phyloP scores from a whole-genome alignment of 352 stramenopile genomes.

The Vaucheria bursata region DNA sequence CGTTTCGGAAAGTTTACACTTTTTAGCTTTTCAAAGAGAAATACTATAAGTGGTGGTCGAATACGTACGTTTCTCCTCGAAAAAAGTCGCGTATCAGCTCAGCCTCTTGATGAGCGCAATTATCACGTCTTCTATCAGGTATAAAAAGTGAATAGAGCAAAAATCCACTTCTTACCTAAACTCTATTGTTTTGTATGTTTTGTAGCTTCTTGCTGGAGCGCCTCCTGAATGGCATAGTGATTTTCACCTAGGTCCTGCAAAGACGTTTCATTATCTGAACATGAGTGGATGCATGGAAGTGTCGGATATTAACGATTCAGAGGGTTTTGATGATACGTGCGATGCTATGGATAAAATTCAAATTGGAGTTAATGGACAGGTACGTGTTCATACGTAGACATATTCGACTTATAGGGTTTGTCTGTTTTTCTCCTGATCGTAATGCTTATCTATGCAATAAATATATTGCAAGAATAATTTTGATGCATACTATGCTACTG shows the following conservation, averaged over 20 bases:
- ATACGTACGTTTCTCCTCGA: constrained; percentile 79
- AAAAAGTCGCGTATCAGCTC: constrained; percentile 76
- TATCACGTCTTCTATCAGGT: constrained; percentile 90
- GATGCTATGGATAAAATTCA: constrained; percentile 5
- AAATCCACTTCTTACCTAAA: constrained; percentile 22
- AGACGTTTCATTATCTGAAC: constrained; percentile 30
- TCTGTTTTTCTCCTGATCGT: too few relatives aligned
- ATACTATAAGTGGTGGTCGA: constrained; percentile 13
- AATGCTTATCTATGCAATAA: neutral
- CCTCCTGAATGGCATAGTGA: constrained; percentile 17
- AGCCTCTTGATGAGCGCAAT: constrained; percentile 72
- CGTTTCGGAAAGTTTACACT: constrained; percentile 77
- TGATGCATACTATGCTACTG: too few relatives aligned
- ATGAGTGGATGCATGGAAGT: constrained; percentile 28
- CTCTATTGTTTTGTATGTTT: neutral
- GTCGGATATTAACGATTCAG: constrained; percentile 31
- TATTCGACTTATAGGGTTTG: too few relatives aligned
- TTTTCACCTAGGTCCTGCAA: neutral
- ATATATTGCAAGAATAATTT: neutral
- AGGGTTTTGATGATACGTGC: constrained; percentile 32
- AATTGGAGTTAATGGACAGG: neutral
- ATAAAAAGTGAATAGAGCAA: constrained; percentile 53
- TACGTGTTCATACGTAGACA: constrained; percentile 7
- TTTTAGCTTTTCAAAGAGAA: constrained; percentile 56
- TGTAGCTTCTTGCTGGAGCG: constrained; percentile 50